Evolutionary conservation across 179 eudicot species (phyloP), one percentile per base, ranked within the genome.

Genomic region (Beta macrorhiza): DNA sequence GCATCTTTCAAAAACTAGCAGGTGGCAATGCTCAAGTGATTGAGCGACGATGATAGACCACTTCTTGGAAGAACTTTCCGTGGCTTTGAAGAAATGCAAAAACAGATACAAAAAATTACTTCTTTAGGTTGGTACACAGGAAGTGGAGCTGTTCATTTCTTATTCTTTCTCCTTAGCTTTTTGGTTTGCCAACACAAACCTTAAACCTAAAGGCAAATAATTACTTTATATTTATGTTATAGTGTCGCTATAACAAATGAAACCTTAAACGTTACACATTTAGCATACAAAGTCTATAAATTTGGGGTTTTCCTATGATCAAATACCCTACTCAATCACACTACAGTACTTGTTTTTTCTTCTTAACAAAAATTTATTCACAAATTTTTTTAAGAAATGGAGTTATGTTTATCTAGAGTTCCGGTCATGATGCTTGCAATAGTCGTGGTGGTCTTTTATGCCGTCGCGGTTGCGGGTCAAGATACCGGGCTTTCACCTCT

Each of bases 401-500:
- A 68, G 2, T 16, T 17, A 65, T 16, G 5, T 11, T 37, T 25
- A n/a, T 19, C 2, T 25, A 53, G 65, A 17, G 72, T 51, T 22
- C 47, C 29, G 51, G 55, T 58, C 17, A 77, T 72, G 45, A 45
- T 20, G 62, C 65, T 82, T 8, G 78, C 74, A 20, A 13, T 67
- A 37, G 49, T 73, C 15, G 45, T 82, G 61, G 59, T 65, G 73
- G 63, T 55, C 3, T 16, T 63, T 10, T 72, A 42, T 74, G n/a
- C 72, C 1, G 75, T 25, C 6, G 47, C 9, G 47, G 84, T 78
- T 16, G 47, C 17, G 42, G 69, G 82, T 74, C 85, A 82, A 82
- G 82, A 82, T 3, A 22, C 67, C 15, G 78, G 63, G 69, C 78
- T 82, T 42, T 78, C 82, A 19, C 82, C 82, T 9, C 67, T 72